Conservation (phyloP, 2,329 filamentous ascomycete species). For the Capronia epimyces region DNA sequence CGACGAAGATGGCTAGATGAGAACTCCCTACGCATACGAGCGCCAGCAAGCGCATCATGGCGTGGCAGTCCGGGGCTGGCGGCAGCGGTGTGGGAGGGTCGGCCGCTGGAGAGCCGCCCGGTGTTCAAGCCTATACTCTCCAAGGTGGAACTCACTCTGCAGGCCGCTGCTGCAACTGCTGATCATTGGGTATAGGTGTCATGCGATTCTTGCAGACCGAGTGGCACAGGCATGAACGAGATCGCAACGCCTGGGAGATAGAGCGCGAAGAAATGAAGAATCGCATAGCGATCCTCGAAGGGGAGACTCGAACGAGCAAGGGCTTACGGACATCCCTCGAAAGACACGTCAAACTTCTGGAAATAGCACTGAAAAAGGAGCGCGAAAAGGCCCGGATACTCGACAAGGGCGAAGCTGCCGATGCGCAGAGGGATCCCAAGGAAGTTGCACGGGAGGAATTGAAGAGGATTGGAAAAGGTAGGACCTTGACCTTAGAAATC, state of each 20-base stretch:
- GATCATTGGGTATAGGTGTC: slow-evolving; percentile 59
- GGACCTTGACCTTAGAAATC: slow-evolving; percentile 1
- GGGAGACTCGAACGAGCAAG: slow-evolving; percentile 78
- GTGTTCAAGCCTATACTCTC: slow-evolving; percentile 30
- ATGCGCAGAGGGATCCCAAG: slow-evolving; percentile 43
- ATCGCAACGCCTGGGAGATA: slow-evolving; percentile 97
- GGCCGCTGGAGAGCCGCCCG: slow-evolving; percentile 22
- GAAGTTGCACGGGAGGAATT: slow-evolving; percentile 44
- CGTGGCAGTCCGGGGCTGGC: slow-evolving; percentile 29
- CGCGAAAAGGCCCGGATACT: slow-evolving; percentile 60
- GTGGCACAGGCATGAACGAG: slow-evolving; percentile 97
- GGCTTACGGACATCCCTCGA: slow-evolving; percentile 82
- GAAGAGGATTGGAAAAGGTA: slow-evolving; percentile 38
- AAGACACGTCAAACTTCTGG: slow-evolving; percentile 83
- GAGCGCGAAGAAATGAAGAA: slow-evolving; percentile 99
- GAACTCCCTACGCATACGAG: slow-evolving; percentile 13
- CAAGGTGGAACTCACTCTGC: slow-evolving; percentile 22
- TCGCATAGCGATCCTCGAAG: slow-evolving; percentile 89
- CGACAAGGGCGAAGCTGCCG: slow-evolving; percentile 48
- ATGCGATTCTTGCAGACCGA: slow-evolving; percentile 99
- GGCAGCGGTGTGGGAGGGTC: slow-evolving; percentile 22
- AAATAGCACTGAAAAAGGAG: slow-evolving; percentile 81
- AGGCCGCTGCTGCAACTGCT: background rate
- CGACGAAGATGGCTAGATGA: slow-evolving; percentile 28
- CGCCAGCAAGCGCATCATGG: slow-evolving; percentile 28